Conservation (phyloP, 1,139 yeast species). For the Sporopachydermia cereana region DNA sequence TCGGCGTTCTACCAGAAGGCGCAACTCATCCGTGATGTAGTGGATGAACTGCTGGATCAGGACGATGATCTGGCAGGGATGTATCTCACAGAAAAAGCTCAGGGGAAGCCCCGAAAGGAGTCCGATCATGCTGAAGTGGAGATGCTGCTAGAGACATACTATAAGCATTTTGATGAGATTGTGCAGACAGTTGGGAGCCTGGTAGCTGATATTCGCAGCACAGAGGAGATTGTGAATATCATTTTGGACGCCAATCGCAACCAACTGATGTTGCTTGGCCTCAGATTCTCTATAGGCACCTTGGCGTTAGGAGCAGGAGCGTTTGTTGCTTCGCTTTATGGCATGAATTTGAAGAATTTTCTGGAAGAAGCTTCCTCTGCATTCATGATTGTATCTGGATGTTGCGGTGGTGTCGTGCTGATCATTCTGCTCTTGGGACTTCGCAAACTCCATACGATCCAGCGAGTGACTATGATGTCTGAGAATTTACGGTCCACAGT, state of each 20-base stretch:
- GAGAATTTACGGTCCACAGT: constrained; percentile 8
- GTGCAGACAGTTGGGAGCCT: constrained; percentile 68
- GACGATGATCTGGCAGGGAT: constrained; percentile 66
- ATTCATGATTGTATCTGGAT: constrained; percentile 34
- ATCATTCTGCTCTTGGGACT: constrained; percentile 34
- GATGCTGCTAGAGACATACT: constrained; percentile 63
- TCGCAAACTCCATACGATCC: constrained; percentile 42
- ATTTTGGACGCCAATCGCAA: constrained; percentile 71
- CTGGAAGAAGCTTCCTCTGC: constrained; percentile 55
- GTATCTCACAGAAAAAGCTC: constrained; percentile 41
- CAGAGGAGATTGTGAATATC: constrained; percentile 73
- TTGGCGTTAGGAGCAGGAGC: constrained; percentile 46
- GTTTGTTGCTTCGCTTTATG: constrained; percentile 65
- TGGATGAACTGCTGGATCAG: constrained; percentile 80
- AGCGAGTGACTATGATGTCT: constrained; percentile 55
- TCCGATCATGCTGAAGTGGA: constrained; percentile 59
- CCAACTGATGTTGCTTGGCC: constrained; percentile 61
- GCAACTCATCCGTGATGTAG: constrained; percentile 64
- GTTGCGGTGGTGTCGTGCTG: constrained; percentile 33
- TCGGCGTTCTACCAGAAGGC: constrained; percentile 81
- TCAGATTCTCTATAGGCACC: constrained; percentile 57
- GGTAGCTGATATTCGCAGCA: constrained; percentile 59
- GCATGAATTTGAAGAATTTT: constrained; percentile 71
- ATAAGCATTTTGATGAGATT: constrained; percentile 67
- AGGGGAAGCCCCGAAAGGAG: constrained; percentile 19